phyloP scores from a whole-genome alignment of 495 filamentous ascomycete genomes.

The Neurospora hispaniola region DNA sequence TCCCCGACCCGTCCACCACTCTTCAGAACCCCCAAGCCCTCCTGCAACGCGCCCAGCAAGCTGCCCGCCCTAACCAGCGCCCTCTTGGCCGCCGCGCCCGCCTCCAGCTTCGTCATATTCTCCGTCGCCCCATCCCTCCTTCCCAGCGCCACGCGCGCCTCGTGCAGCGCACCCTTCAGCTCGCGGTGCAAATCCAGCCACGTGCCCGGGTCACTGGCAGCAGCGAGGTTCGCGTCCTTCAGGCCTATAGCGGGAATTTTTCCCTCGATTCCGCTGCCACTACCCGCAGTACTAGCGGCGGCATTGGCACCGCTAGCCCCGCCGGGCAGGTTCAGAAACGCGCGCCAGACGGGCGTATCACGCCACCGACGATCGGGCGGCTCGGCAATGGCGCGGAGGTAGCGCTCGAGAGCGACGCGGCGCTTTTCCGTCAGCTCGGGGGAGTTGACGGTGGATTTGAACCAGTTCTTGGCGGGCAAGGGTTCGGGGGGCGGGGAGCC shows the following conservation, averaged over 20 bases:
- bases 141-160: conserved; percentile 65
- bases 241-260: conserved; percentile 25
- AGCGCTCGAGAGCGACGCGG: conserved; percentile 63
- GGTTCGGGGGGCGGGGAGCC: conserved; percentile 48
- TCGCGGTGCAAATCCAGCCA: conserved; percentile 85
- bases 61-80: conserved; percentile 64
- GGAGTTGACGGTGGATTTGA: conserved; percentile 65
- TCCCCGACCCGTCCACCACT: conserved; percentile 50
- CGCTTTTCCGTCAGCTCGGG: conserved; percentile 72
- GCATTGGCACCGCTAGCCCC: conserved; percentile 18
- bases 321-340: conserved; percentile 56
- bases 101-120: conserved; percentile 46
- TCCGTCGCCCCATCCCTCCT: conserved; percentile 62
- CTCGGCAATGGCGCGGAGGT: conserved; percentile 72
- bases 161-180: conserved; percentile 72
- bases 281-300: conserved; percentile 29
- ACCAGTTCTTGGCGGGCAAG: conserved; percentile 77
- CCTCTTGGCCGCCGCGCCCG: conserved; percentile 69
- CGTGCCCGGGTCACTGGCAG: conserved; percentile 61
- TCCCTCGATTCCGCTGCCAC: conserved; percentile 22
- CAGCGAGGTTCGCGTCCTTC: conserved; percentile 26
- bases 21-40: conserved; percentile 51
- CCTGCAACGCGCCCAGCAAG: conserved; percentile 55
- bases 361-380: conserved; percentile 72
- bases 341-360: conserved; percentile 70